Conservation (phyloP, 2,329 filamentous ascomycete genomes). For the Aspergillus transmontanensis region DNA sequence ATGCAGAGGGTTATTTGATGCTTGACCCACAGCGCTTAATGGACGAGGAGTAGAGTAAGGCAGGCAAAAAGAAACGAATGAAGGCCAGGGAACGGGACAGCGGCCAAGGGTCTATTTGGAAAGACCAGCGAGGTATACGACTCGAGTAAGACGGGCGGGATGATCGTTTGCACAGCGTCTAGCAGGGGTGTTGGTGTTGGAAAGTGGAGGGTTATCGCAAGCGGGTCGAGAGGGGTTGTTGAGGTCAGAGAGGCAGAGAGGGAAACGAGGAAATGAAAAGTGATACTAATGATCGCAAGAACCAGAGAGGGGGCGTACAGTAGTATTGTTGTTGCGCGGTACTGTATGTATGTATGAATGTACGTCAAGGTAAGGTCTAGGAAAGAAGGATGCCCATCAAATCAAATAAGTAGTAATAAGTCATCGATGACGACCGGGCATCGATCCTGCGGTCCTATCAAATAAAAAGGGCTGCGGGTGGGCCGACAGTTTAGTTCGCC, state of each 20-base stretch:
- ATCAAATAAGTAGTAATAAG: constrained; percentile 10
- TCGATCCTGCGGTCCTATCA: constrained; percentile 18
- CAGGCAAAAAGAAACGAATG: constrained; percentile 4
- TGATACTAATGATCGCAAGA: constrained; percentile 2
- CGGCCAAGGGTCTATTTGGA: constrained; percentile 5
- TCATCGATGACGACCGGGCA: constrained; percentile 15
- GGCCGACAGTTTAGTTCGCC: constrained; percentile 14
- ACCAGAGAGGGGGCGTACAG: constrained; percentile 4
- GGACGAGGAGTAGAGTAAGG: neutral
- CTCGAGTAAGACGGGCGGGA: constrained; percentile 7
- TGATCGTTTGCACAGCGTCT: constrained; percentile 22
- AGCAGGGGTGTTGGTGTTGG: constrained; percentile 15
- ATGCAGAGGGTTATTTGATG: neutral
- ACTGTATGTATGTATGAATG: constrained; percentile 3
- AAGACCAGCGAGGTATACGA: neutral
- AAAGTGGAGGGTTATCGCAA: constrained; percentile 15
- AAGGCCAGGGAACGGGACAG: neutral
- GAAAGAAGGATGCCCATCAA: constrained; percentile 16
- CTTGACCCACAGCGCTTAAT: neutral
- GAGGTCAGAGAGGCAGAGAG: constrained; percentile 20
- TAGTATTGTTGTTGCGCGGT: constrained; percentile 2
- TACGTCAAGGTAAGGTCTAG: constrained; percentile 4
- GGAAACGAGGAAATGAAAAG: constrained; percentile 12
- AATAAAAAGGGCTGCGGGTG: constrained; percentile 21
- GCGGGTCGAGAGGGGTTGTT: constrained; percentile 25